A percentile compares a stretch with the other conserved stretches of the same genome.
These are phyloP conservation scores for Elsinoe fawcettii DNA, from an alignment of 2,329 filamentous ascomycete species.

Conservation along the genomic window DNA sequence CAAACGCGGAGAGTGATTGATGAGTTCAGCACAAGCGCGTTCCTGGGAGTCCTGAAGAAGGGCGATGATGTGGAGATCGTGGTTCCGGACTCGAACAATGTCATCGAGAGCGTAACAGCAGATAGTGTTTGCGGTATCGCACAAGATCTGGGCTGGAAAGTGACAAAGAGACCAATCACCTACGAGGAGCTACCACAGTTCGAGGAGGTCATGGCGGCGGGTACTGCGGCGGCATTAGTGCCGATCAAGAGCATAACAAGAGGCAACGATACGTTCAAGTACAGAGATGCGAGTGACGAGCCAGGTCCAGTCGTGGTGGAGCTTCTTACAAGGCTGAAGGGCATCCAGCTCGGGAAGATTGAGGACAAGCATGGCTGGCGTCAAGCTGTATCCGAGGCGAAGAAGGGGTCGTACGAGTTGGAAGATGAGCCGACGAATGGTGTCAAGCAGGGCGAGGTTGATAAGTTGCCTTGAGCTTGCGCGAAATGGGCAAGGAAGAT, in stretches of 20 bases:
- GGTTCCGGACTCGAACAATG: constrained; percentile 26
- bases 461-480: constrained; percentile 13
- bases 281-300: constrained; percentile 51
- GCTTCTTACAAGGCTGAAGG: constrained; percentile 69
- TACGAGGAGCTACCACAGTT: constrained; percentile 24
- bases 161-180: constrained; percentile 25
- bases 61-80: constrained; percentile 23
- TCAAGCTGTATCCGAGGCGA: constrained; percentile 35
- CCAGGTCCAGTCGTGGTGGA: constrained; percentile 66
- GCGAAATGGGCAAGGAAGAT: no score
- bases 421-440: constrained; percentile 18
- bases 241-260: constrained; percentile 26
- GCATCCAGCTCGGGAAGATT: constrained; percentile 74
- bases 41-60: constrained; percentile 27
- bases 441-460: constrained; percentile 15
- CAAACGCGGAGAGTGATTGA: constrained; percentile 28
- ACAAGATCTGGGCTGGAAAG: constrained; percentile 27
- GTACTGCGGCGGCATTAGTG: constrained; percentile 24
- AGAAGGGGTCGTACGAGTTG: constrained; percentile 25
- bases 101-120: constrained; percentile 29
- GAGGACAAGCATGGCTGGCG: constrained; percentile 73
- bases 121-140: constrained; percentile 25
- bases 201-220: constrained; percentile 24
- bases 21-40: constrained; percentile 31
- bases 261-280: constrained; percentile 13